Percentiles rank a stretch among this genome's conserved stretches.
These are phyloP conservation scores for Salicornia ramosissima DNA, from an alignment of 148 eudicot genomes.

Conservation along the genomic window DNA sequence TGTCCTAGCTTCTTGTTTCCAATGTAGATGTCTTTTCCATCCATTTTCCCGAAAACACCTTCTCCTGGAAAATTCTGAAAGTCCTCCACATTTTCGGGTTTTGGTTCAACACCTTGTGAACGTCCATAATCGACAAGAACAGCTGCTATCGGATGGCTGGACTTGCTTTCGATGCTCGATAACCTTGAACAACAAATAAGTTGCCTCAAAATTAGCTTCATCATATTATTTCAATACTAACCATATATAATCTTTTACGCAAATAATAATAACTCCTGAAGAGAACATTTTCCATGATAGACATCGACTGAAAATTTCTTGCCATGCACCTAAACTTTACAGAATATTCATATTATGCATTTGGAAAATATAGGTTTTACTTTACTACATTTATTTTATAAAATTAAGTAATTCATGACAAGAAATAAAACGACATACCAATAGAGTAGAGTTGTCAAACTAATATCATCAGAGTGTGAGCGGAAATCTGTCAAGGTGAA, in stretches of 20 bases:
- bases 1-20: slow-evolving; percentile 66
- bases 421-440: slow-evolving; percentile 39
- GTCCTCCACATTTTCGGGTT: slow-evolving; percentile 65
- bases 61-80: slow-evolving; percentile 90
- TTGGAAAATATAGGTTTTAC: no score
- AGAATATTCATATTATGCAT: no score
- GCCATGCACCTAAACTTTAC: no score
- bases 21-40: slow-evolving; percentile 52
- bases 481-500: slow-evolving; percentile 48
- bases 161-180: slow-evolving; percentile 88
- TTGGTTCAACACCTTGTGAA: slow-evolving; percentile 44
- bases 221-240: not conserved
- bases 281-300: not conserved
- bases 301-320: no score
- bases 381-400: no score
- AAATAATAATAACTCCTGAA: not conserved
- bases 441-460: slow-evolving; percentile 43
- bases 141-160: slow-evolving; percentile 90
- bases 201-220: not conserved
- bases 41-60: slow-evolving; percentile 77
- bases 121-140: slow-evolving; percentile 65
- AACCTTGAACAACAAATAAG: slow-evolving; percentile 44
- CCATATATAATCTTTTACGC: not conserved
- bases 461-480: slow-evolving; percentile 40
- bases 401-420: no score